phyloP scores from a whole-genome alignment of 140 eudicot species.

The Senecio squalidus region DNA sequence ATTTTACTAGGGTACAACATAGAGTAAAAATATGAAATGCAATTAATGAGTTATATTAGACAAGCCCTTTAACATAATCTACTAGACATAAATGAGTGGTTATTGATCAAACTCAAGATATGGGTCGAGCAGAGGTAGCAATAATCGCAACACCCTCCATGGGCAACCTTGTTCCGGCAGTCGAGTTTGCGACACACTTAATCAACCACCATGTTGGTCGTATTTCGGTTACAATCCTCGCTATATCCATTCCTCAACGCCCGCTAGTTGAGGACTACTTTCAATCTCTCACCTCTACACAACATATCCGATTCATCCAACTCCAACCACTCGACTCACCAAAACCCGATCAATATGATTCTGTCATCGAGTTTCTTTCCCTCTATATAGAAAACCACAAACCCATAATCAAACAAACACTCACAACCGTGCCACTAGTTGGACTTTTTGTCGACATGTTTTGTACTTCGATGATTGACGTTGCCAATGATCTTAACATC shows the following conservation, averaged over 20 bases:
- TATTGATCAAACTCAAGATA: too few relatives aligned
- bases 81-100: too few relatives aligned
- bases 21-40: too few relatives aligned
- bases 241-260: constrained; percentile 24
- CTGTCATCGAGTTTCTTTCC: constrained; percentile 13
- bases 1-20: too few relatives aligned
- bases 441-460: constrained; percentile 7
- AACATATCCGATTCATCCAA: constrained; percentile 25
- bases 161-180: constrained; percentile 41
- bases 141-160: constrained; percentile 34
- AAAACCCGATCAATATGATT: constrained; percentile 6
- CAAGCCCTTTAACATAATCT: too few relatives aligned
- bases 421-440: constrained; percentile 1
- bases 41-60: too few relatives aligned
- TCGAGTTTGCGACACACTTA: constrained; percentile 38
- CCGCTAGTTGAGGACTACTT: constrained; percentile 26
- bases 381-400: constrained; percentile 25
- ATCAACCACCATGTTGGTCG: constrained; percentile 14
- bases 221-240: constrained; percentile 26
- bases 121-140: constrained; percentile 20
- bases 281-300: constrained; percentile 18
- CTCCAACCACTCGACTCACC: constrained; percentile 14
- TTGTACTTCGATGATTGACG: constrained; percentile 2
- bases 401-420: constrained; percentile 21
- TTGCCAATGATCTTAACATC: neutral